A percentile compares a stretch with the other conserved stretches of the same genome.
phyloP scores from a whole-genome alignment of 208 protist genomes.

The Acanthamoeba castellanii region DNA sequence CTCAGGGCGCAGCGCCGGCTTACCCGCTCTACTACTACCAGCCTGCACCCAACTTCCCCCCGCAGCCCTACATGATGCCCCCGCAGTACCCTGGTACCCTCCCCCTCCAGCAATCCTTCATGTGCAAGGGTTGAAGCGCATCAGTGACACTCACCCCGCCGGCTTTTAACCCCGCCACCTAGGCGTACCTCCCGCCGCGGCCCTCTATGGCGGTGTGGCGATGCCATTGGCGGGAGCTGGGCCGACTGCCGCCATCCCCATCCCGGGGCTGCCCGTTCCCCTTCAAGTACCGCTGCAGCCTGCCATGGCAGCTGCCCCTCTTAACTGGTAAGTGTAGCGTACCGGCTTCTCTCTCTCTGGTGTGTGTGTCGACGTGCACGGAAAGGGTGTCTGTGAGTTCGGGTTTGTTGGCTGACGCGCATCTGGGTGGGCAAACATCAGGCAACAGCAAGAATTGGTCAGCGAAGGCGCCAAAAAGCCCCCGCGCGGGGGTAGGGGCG shows the following conservation, averaged over 20 bases:
- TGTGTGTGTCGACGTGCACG: background rate
- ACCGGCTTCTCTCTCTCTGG: no score
- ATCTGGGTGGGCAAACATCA: background rate
- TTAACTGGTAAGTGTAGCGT: background rate
- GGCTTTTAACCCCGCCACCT: background rate
- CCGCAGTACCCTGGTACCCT: background rate
- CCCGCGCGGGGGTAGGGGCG: background rate
- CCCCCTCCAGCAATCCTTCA: background rate
- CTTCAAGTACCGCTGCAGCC: background rate
- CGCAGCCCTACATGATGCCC: background rate
- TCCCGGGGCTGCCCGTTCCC: constrained; percentile 9
- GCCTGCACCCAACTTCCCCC: background rate
- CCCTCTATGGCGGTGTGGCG: background rate
- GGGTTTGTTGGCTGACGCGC: background rate
- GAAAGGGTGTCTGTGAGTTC: background rate
- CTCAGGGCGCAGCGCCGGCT: background rate
- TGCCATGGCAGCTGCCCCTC: background rate
- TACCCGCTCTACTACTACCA: constrained; percentile 55
- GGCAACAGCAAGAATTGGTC: constrained; percentile 4
- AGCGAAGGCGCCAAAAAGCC: constrained; percentile 7
- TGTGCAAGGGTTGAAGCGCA: no score
- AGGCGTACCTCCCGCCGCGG: background rate
- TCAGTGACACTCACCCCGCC: background rate
- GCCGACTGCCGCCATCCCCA: background rate
- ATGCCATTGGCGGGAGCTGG: background rate